Conservation (phyloP, 768 basidiomycete species). For the Epithele typhae region DNA sequence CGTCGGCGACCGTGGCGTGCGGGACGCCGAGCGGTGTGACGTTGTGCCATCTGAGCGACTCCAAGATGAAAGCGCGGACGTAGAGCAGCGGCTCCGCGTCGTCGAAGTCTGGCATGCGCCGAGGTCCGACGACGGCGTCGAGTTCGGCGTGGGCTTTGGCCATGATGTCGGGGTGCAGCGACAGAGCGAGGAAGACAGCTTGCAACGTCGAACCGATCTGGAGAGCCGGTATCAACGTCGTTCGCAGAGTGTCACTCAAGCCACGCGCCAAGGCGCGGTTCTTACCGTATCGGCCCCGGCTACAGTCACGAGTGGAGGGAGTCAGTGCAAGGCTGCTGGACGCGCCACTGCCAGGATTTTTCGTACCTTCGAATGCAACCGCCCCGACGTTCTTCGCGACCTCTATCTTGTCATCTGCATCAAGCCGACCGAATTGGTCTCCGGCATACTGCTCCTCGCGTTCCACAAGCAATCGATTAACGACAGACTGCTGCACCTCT, state of each 20-base stretch:
- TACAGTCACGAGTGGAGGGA: not conserved
- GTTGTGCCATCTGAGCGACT: conserved; percentile 48
- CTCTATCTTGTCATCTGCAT: not conserved
- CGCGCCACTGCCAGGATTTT: not conserved
- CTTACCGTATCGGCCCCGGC: conserved; percentile 1
- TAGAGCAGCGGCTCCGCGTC: conserved; percentile 33
- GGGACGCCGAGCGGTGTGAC: conserved; percentile 32
- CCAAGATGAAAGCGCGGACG: conserved; percentile 44
- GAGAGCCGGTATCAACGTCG: not conserved
- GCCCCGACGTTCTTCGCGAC: not conserved
- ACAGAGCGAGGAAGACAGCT: conserved; percentile 3
- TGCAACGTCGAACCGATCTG: conserved; percentile 19
- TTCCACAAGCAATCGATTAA: not conserved
- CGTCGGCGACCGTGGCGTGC: conserved; percentile 4
- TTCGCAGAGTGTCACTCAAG: not conserved
- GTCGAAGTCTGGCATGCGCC: conserved; percentile 50
- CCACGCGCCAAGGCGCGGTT: not conserved
- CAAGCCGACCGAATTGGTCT: not conserved
- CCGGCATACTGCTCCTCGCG: not conserved
- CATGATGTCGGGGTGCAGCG: conserved; percentile 10
- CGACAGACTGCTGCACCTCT: not conserved
- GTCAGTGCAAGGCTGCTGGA: not conserved
- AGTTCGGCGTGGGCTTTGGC: conserved; percentile 58
- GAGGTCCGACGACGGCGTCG: conserved; percentile 48
- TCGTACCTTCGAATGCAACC: not conserved